phyloP scores from a whole-genome alignment of 345 rosid genomes.

The Syzygium aqueum region DNA sequence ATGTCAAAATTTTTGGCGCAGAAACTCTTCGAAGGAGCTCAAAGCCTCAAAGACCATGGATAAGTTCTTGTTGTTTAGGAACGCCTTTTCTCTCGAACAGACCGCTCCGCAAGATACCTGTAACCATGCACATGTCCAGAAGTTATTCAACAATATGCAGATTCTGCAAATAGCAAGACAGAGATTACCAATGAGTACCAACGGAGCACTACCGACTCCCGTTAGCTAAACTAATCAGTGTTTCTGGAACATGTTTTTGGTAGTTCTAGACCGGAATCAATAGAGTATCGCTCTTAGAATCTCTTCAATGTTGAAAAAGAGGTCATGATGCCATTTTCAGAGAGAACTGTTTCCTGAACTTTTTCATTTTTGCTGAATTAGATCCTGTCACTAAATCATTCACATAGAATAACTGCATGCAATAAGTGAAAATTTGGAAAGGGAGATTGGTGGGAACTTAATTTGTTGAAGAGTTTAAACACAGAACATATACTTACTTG shows the following conservation, averaged over 20 bases:
- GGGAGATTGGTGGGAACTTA: not conserved
- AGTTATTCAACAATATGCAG: not conserved
- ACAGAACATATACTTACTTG: conserved; percentile 31
- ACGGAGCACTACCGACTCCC: not conserved
- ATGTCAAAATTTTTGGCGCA: not conserved
- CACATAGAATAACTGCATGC: not conserved
- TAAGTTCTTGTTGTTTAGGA: not conserved
- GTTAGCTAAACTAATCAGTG: not conserved
- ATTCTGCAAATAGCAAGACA: not conserved
- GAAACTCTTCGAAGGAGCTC: not conserved
- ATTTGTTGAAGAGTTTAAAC: not conserved
- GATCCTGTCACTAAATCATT: not conserved
- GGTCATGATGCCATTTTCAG: not conserved
- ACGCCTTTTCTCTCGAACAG: conserved; percentile 10
- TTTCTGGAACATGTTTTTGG: not conserved
- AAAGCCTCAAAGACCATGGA: not conserved
- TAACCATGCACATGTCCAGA: not conserved
- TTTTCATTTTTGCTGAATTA: not conserved
- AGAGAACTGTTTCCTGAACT: not conserved
- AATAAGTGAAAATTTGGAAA: not conserved
- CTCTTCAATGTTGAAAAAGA: not conserved
- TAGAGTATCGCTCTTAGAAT: not conserved
- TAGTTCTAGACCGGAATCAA: not conserved
- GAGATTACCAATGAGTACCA: not conserved
- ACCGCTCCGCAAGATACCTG: conserved; percentile 39